Conservation (phyloP, 345 rosid genomes). For the Dovyalis caffra region DNA sequence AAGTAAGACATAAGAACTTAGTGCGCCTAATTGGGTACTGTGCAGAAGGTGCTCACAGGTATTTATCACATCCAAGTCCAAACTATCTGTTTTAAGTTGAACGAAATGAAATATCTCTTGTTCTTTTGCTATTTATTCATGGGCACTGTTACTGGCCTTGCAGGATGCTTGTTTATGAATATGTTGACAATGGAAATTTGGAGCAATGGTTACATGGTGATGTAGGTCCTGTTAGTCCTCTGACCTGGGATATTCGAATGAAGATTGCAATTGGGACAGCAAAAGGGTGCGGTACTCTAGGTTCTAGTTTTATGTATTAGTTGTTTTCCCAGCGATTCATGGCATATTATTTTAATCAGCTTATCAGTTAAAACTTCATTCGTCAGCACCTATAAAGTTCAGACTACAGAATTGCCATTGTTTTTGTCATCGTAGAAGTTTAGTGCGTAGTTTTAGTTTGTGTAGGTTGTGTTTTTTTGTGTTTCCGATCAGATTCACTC, state of each 20-base stretch:
- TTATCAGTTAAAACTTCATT: background rate
- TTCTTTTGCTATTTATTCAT: background rate
- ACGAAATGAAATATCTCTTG: background rate
- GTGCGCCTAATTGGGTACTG: conserved; percentile 93
- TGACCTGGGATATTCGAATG: conserved; percentile 91
- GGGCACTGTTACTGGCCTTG: conserved; percentile 5
- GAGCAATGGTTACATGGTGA: conserved; percentile 99
- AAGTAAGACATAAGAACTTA: conserved; percentile 92
- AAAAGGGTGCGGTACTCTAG: conserved; percentile 55
- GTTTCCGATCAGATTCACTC: background rate
- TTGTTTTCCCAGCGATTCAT: background rate
- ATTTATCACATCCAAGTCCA: background rate
- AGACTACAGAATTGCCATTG: background rate
- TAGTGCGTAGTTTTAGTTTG: background rate
- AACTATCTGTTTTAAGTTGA: background rate
- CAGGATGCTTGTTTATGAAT: conserved; percentile 97
- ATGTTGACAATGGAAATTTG: conserved; percentile 85
- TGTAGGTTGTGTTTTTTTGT: too few species aligned
- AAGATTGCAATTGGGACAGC: conserved; percentile 91
- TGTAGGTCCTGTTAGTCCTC: conserved; percentile 80
- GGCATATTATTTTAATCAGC: background rate
- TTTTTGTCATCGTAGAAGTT: background rate
- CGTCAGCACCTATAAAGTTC: background rate
- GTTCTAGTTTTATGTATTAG: background rate
- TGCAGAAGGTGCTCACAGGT: conserved; percentile 83